phyloP scores from a whole-genome alignment of 768 basidiomycete species.

The Boletus sp. region DNA sequence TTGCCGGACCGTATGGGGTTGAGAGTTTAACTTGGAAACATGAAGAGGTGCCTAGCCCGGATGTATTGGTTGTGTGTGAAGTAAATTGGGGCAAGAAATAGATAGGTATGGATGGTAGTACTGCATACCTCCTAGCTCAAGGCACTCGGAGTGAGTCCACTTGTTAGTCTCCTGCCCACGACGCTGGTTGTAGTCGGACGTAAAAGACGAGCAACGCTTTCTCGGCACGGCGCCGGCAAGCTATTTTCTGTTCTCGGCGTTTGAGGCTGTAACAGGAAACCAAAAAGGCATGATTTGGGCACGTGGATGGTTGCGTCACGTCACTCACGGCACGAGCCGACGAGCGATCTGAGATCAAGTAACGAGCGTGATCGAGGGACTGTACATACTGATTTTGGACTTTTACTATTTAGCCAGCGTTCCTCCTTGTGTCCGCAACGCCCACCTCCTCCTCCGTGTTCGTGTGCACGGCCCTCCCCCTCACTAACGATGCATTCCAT shows the following conservation, averaged over 20 bases:
- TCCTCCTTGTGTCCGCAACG: constrained; percentile 15
- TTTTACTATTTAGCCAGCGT: constrained; percentile 17
- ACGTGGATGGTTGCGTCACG: constrained; percentile 20
- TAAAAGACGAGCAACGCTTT: background rate
- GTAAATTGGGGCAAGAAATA: too few relatives aligned
- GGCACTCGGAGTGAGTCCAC: too few relatives aligned
- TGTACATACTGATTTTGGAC: constrained; percentile 15
- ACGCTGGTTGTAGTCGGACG: background rate
- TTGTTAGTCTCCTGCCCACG: too few relatives aligned
- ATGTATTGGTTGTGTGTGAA: too few relatives aligned
- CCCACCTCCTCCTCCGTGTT: constrained; percentile 2
- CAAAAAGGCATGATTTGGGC: constrained; percentile 2
- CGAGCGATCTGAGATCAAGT: constrained; percentile 29
- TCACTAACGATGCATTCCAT: constrained; percentile 64
- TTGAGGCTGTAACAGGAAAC: constrained; percentile 12
- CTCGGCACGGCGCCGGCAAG: constrained; percentile 15
- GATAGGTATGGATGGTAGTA: too few relatives aligned
- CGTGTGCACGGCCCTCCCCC: background rate
- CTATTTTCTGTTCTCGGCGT: constrained; percentile 10
- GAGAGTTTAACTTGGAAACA: background rate
- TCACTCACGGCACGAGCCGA: constrained; percentile 25
- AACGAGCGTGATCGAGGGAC: constrained; percentile 14
- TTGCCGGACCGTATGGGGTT: background rate
- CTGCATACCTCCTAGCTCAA: too few relatives aligned
- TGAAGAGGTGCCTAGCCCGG: constrained; percentile 1